phyloP scores from a whole-genome alignment of 2,329 filamentous ascomycete genomes.

The Fusarium buharicum region DNA sequence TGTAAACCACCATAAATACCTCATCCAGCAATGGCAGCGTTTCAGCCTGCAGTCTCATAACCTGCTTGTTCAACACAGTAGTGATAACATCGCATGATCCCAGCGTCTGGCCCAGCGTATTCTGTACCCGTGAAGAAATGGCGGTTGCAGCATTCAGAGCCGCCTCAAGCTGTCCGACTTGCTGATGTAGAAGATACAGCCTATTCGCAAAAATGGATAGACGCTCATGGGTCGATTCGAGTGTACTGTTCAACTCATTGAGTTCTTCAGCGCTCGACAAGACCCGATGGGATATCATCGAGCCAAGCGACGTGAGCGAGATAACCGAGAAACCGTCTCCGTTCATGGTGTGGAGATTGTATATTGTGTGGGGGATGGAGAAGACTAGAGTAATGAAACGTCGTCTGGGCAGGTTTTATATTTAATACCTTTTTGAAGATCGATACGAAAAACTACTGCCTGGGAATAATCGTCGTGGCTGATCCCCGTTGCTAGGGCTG shows the following conservation, averaged over 20 bases:
- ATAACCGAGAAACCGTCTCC: conserved; percentile 50
- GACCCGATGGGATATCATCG: conserved; percentile 47
- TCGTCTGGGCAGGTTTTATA: neutral
- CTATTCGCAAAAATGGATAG: conserved; percentile 40
- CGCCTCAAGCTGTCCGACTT: conserved; percentile 42
- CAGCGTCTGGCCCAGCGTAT: conserved; percentile 43
- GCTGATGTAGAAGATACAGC: conserved; percentile 44
- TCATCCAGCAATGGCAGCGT: conserved; percentile 41
- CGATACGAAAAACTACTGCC: neutral
- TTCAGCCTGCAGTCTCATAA: conserved; percentile 47
- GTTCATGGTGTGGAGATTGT: conserved; percentile 43
- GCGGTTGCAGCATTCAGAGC: conserved; percentile 39
- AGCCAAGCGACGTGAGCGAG: conserved; percentile 48
- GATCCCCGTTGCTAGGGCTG: conserved; percentile 20
- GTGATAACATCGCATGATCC: conserved; percentile 45
- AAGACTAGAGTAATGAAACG: neutral
- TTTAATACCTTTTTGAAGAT: neutral
- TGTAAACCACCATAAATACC: conserved; percentile 43
- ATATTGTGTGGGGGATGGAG: conserved; percentile 3
- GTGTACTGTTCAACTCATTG: conserved; percentile 39
- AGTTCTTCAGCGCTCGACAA: conserved; percentile 48
- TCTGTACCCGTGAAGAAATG: conserved; percentile 49
- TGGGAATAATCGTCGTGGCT: neutral
- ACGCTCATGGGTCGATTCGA: conserved; percentile 27
- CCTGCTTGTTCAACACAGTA: conserved; percentile 50